phyloP scores from a whole-genome alignment of 345 rosid species.

The Clausena lansium region DNA sequence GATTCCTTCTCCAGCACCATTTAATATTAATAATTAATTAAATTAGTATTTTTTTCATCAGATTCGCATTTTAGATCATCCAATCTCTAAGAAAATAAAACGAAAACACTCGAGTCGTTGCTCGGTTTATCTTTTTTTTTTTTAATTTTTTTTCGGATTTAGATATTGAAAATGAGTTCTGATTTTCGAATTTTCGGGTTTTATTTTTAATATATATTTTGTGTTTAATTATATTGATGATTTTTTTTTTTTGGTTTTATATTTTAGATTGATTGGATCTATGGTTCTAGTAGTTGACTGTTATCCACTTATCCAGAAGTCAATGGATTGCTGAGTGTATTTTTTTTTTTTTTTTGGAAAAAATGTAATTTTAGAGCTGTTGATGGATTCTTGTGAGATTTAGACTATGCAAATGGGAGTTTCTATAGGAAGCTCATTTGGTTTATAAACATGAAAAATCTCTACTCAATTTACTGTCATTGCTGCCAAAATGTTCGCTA shows the following conservation, averaged over 20 bases:
- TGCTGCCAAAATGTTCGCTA: neutral
- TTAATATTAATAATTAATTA: too few relatives aligned
- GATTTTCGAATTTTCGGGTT: neutral
- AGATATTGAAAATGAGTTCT: neutral
- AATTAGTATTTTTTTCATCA: neutral
- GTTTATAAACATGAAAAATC: neutral
- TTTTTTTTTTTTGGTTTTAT: neutral
- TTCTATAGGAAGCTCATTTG: neutral
- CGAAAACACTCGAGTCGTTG: neutral
- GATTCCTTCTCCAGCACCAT: neutral
- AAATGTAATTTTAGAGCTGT: neutral
- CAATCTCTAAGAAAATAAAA: neutral
- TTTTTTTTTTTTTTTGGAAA: neutral
- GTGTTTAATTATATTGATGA: too few relatives aligned
- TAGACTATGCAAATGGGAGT: neutral
- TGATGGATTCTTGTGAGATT: neutral
- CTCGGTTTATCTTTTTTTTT: neutral
- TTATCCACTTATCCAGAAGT: neutral
- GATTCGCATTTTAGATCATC: neutral
- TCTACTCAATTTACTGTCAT: neutral
- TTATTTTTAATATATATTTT: neutral
- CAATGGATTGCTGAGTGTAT: neutral
- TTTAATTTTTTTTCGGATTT: neutral
- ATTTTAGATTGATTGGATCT: neutral
- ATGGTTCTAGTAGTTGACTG: slow-evolving; percentile 1